Conservation (phyloP, 2,329 filamentous ascomycete genomes). For the Diaporthe batatas region DNA sequence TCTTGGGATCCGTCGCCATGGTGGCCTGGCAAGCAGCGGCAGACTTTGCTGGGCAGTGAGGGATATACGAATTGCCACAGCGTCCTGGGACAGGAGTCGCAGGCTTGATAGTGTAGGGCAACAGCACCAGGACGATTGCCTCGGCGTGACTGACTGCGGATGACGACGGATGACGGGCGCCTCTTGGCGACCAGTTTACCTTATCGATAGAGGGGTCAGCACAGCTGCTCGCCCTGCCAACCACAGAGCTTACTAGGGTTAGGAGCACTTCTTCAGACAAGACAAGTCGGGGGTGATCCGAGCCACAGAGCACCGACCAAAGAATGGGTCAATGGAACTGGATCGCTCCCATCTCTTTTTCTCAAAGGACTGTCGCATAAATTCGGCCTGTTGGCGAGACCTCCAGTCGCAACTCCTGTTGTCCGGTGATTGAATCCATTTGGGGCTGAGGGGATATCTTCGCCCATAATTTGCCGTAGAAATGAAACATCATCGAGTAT, state of each 20-base stretch:
- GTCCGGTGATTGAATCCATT: too few relatives aligned
- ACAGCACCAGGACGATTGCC: neutral
- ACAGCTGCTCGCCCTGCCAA: neutral
- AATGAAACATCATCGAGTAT: too few relatives aligned
- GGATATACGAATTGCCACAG: neutral
- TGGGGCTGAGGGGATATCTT: too few relatives aligned
- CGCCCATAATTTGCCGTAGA: too few relatives aligned
- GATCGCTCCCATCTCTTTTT: neutral
- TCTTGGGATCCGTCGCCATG: slow-evolving; percentile 48
- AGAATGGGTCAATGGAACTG: too few relatives aligned
- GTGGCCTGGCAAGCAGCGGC: neutral
- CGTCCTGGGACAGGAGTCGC: neutral
- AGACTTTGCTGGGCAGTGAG: neutral
- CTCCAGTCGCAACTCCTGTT: too few relatives aligned
- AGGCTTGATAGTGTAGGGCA: neutral
- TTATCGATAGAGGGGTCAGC: slow-evolving; percentile 27
- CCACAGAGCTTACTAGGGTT: neutral
- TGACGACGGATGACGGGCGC: slow-evolving; percentile 8
- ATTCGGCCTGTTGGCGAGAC: neutral
- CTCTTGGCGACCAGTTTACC: slow-evolving; percentile 11
- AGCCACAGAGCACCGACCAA: neutral
- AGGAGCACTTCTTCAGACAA: neutral
- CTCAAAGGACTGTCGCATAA: too few relatives aligned
- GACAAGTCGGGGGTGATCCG: too few relatives aligned
- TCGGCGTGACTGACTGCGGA: slow-evolving; percentile 29